Percentiles rank a stretch among this genome's conserved stretches.
These are phyloP conservation scores for Zoysia japonica DNA, from an alignment of 176 grass and related monocot genomes.

Conservation along the genomic window DNA sequence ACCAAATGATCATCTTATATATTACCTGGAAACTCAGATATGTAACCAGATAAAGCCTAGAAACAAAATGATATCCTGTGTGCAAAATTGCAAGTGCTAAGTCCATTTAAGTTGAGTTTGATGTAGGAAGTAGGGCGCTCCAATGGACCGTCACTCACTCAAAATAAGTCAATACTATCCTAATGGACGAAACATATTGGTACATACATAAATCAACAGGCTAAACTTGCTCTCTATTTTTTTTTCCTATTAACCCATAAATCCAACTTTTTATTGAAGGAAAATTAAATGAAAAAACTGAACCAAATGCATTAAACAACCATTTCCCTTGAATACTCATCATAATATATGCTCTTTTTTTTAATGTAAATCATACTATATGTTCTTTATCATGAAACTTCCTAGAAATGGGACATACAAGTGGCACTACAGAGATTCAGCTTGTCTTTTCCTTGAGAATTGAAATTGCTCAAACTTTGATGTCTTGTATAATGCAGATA, in stretches of 20 bases:
- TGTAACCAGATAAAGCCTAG: background rate
- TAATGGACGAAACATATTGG: background rate
- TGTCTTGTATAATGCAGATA: background rate
- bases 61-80: background rate
- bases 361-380: background rate
- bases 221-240: background rate
- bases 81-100: background rate
- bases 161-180: background rate
- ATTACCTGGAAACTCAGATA: slow-evolving; percentile 13
- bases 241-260: background rate
- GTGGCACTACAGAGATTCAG: background rate
- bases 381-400: background rate
- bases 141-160: background rate
- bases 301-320: background rate
- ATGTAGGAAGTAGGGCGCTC: background rate
- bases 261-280: background rate
- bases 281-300: background rate
- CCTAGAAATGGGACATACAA: background rate
- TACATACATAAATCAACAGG: slow-evolving; percentile 4
- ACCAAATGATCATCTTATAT: background rate
- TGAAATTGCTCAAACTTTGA: background rate
- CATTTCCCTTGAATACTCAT: background rate
- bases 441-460: background rate
- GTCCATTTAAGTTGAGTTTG: background rate
- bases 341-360: background rate